Evolutionary conservation across 2,329 filamentous ascomycete genomes (phyloP).

Genomic region (Trichophyton rubrum): DNA sequence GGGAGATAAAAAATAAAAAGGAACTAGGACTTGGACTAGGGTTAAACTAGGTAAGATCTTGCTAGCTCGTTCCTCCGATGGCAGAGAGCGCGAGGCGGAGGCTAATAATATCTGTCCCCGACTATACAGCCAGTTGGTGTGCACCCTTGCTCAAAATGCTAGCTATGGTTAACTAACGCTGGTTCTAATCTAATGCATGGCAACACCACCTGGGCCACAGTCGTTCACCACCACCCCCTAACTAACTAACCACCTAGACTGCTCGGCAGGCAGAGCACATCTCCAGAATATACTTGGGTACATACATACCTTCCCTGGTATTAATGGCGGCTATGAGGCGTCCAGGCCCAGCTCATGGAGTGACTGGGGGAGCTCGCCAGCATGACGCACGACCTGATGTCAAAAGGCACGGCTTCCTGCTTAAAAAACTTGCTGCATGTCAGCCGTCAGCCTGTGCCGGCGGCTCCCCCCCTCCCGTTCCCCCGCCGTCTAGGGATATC

Average conservation of each 20-base stretch:
- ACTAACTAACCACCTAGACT: neutral
- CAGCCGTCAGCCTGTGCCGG: conserved; percentile 4
- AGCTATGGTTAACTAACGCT: neutral
- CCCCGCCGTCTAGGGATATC: neutral
- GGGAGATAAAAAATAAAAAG: too few species aligned
- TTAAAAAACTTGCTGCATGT: conserved; percentile 4
- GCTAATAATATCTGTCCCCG: neutral
- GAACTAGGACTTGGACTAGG: neutral
- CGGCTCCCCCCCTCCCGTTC: neutral
- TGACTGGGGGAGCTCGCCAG: neutral
- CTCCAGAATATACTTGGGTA: neutral
- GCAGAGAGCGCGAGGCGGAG: neutral
- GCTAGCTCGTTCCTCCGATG: conserved; percentile 1
- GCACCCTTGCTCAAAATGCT: neutral
- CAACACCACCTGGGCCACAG: neutral
- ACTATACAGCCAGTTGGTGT: neutral
- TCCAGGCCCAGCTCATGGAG: neutral
- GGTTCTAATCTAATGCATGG: neutral
- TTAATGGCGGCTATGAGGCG: conserved; percentile 3
- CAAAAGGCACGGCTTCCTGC: neutral
- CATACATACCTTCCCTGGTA: too few species aligned
- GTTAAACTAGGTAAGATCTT: conserved; percentile 1
- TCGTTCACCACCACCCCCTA: too few species aligned
- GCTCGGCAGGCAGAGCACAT: neutral
- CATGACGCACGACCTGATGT: neutral